Base-by-base conservation (phyloP, 441 rosid genomes). In the Gossypium schwendimanii region DNA sequence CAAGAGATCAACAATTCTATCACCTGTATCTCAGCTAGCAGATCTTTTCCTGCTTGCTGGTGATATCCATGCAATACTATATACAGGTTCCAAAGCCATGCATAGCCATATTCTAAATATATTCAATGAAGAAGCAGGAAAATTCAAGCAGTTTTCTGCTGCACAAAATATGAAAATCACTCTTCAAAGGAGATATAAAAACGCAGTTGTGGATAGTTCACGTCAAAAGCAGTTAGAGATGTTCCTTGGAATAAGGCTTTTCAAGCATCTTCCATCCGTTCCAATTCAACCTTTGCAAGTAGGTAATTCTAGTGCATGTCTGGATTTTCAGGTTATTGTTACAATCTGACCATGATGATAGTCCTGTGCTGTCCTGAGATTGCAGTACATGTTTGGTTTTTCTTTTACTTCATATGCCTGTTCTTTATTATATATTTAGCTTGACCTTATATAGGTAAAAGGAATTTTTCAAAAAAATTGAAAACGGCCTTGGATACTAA, bases 211-310 rank as follows among this genome's bases (percentile, higher is more conserved):
- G 41, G 98, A 95, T 83, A 88, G 99, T 84, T 87, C 97, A 75
- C 90, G 99, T 73, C 99, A 95, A 83, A 95, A 93, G 83, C 99
- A 95, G 86, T 78, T 93, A 82, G 97, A 95, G 84, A 89, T 93
- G 91, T 95, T 93, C 84, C 88, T 95, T 69, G 99, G 99, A 76
- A 81, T 84, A 86, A 87, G 97, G 87, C 85, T 95, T 75, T 91
- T 90, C 85, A 93, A 88, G 91, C 98, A 95, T 86, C 98, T 93
- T 78, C 98, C 99, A 36, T 87, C 98, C 41, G 66, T 93, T 84
- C 87, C 91, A 41, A 80, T 90, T 78, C 90, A 87, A 80, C 96
- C 99, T 62, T 81, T 93, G 78, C 78, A 91, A 79, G 99, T 95
- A 93, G 64, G 96, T 71, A 73, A 31, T 64, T 62, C 57, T 28